phyloP scores from a whole-genome alignment of 768 basidiomycete species.

The Russula sp. region DNA sequence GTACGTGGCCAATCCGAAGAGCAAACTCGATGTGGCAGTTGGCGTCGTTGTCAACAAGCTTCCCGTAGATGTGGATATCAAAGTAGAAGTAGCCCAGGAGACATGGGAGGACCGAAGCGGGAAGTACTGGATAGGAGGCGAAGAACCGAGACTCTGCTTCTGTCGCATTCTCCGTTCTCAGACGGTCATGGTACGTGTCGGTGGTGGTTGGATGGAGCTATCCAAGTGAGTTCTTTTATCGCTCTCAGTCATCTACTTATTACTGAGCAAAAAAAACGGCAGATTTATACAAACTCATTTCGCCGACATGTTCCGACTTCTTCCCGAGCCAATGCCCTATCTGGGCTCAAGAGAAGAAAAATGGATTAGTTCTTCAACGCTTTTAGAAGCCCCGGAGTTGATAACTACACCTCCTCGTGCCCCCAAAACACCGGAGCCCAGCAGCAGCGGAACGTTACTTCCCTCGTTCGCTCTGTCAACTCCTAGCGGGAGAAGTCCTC shows the following conservation, averaged over 20 bases:
- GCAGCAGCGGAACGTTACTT: conserved; percentile 33
- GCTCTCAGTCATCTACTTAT: background rate
- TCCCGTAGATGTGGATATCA: conserved; percentile 75
- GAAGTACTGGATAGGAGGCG: conserved; percentile 93
- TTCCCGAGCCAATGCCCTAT: conserved; percentile 51
- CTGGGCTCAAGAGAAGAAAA: conserved; percentile 51
- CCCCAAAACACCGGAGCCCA: conserved; percentile 66
- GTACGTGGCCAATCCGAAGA: conserved; percentile 85
- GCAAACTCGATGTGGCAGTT: conserved; percentile 86
- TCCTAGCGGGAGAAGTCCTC: conserved; percentile 39
- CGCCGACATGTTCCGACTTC: conserved; percentile 70
- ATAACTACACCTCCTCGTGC: conserved; percentile 32
- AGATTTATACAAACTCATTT: conserved; percentile 87
- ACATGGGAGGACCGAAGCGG: conserved; percentile 91
- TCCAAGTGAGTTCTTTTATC: conserved; percentile 56
- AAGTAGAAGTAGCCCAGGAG: conserved; percentile 70
- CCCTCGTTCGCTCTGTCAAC: conserved; percentile 61
- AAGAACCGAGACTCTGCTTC: conserved; percentile 85
- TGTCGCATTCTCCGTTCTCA: conserved; percentile 86
- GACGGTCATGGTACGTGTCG: conserved; percentile 94
- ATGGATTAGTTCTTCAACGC: conserved; percentile 76
- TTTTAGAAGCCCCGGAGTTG: conserved; percentile 49
- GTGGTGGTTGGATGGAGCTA: conserved; percentile 90
- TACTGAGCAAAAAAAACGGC: conserved; percentile 5
- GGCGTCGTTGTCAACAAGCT: conserved; percentile 88